Base-by-base conservation (phyloP, 495 filamentous ascomycete species). In the Apodospora peruviana region DNA sequence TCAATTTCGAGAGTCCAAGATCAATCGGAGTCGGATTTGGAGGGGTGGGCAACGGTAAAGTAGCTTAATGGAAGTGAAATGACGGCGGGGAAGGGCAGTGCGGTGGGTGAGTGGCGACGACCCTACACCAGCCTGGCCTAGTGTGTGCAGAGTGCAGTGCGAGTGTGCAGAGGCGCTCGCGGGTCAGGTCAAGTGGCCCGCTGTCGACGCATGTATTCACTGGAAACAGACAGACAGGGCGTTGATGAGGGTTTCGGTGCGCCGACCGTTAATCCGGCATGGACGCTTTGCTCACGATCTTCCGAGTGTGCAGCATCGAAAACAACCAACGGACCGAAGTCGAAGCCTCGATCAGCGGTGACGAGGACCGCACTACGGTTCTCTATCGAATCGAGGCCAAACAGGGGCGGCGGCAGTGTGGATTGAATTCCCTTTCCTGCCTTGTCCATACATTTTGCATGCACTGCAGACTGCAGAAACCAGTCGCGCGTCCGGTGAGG, bases 61-160 rank as follows among this genome's bases (percentile, higher is more conserved):
- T 63, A 59, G 62, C 62, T 59, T 25, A 36, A 18, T 52, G 27
- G 27, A 53, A 54, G 54, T 63, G 59, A 62, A 62, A 63, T 58
- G 62, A 65, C 55, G 61, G 61, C 61, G 60, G 62, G 62, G 62
- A 65, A 61, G 45, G 57, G 58, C 57, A 65, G 62, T 59, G 60
- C 59, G 58, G 50, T 52, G 47, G 22, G n/a, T n/a, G n/a, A n/a
- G n/a, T 48, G 60, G 62, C 63, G 62, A 57, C 62, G 55, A 63
- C 60, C 60, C 51, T 48, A 54, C 60, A 59, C 60, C 51, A 60
- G 59, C 57, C 49, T 43, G 55, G 59, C 56, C 46, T 56, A 48
- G 54, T 39, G 58, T 49, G 54, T 54, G 45, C 54, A 58, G 51
- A 43, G 57, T n/a, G n/a, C n/a, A n/a, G n/a, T n/a, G n/a, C 46